Base-by-base conservation (phyloP, 176 grass and related monocot species). In the Avena eriantha region DNA sequence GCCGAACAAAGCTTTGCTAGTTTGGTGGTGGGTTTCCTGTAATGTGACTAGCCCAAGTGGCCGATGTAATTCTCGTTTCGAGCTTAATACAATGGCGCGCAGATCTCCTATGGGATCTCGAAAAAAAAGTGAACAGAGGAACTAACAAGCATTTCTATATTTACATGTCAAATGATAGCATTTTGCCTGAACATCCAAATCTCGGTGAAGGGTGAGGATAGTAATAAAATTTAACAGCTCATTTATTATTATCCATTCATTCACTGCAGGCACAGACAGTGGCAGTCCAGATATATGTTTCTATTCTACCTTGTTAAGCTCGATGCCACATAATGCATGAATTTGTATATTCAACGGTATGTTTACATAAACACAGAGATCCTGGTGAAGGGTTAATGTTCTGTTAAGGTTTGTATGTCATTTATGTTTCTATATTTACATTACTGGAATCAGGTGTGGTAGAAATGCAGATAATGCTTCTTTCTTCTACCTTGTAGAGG, bases 241-340 rank as follows among this genome's bases (percentile, higher is more conserved):
- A 63, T 64, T 47, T 64, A 43, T 45, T 80, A 24, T 46, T 11
- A 46, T 64, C 8, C 15, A 46, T 80, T 48, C 58, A 24, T 80
- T 48, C 58, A 24, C 35, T 24, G 7, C 21, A 48, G 41, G 58
- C 58, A 80, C 39, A 47, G 0, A 61, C 63, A 6, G 36, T 9
- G 23, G 17, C 9, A 64, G 39, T 46, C 21, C n/a, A 63, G 14
- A 80, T 63, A 17, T 61, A 16, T 2, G 14, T 43, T 17, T 64
- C 35, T 18, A 39, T 80, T 80, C 78, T 63, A 80, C n/a, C 78
- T 80, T 48, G 23, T 7, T 19, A 65, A 47, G 39, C 39, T 24
- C 16, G 8, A 77, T 3, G 3, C 1, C 50, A 19, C 15, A 78
- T 56, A 39, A 14, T 41, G 54, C 76, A 79, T 41, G 17, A 56